phyloP scores from a whole-genome alignment of 495 filamentous ascomycete species.

The Podospora fimiseda region DNA sequence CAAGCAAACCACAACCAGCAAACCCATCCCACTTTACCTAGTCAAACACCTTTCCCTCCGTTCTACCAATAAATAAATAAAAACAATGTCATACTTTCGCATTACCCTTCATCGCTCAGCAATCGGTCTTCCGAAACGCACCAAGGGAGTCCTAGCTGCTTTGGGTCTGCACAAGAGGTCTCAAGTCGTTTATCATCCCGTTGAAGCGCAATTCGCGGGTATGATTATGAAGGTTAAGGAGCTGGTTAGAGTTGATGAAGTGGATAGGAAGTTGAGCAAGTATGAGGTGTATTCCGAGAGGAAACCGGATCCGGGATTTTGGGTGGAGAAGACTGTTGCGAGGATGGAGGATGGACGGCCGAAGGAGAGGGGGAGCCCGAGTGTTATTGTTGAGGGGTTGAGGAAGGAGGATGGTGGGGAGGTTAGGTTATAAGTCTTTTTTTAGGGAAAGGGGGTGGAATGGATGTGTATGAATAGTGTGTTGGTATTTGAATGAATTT shows the following conservation, averaged over 20 bases:
- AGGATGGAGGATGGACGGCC: neutral
- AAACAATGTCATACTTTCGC: conserved; percentile 82
- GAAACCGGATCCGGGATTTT: conserved; percentile 78
- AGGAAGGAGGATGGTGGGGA: neutral
- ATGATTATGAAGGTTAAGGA: conserved; percentile 99
- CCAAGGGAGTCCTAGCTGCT: conserved; percentile 75
- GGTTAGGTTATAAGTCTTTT: conserved; percentile 14
- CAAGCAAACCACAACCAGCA: neutral
- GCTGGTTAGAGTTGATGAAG: conserved; percentile 79
- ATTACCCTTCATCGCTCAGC: conserved; percentile 89
- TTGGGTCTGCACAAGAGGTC: conserved; percentile 85
- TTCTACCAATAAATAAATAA: neutral
- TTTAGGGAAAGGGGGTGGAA: too few species aligned
- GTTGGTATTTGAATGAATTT: too few species aligned
- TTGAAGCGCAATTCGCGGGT: conserved; percentile 75
- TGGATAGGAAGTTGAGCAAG: conserved; percentile 62
- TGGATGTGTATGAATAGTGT: too few species aligned
- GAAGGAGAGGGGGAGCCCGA: neutral
- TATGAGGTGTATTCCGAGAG: conserved; percentile 67
- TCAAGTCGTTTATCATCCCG: conserved; percentile 87
- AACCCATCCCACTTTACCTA: neutral
- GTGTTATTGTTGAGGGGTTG: neutral
- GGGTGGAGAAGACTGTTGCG: conserved; percentile 56
- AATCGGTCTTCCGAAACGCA: conserved; percentile 83
- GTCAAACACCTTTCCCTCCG: neutral